Conservation (phyloP, 768 basidiomycete genomes). For the Pholiota microspora region DNA sequence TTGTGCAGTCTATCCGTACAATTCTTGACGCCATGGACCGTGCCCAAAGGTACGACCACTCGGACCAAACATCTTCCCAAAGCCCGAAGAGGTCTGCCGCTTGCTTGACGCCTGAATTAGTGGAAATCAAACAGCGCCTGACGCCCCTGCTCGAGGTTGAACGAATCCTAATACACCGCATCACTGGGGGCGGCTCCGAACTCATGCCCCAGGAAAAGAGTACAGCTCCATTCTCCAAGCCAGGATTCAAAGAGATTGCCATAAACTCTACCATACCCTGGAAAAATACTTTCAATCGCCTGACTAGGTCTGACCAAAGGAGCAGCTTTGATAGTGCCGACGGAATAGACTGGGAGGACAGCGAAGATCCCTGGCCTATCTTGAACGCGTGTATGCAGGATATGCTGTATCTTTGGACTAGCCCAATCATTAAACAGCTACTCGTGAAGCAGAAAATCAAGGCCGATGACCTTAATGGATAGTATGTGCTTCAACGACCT, state of each 20-base stretch:
- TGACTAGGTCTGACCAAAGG: slow-evolving; percentile 26
- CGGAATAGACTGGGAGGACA: slow-evolving; percentile 42
- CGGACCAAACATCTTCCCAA: slow-evolving; percentile 16
- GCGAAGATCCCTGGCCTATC: slow-evolving; percentile 55
- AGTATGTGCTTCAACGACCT: slow-evolving; percentile 43
- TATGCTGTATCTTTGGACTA: slow-evolving; percentile 65
- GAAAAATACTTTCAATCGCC: slow-evolving; percentile 45
- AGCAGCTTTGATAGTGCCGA: slow-evolving; percentile 29
- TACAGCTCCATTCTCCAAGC: slow-evolving; percentile 4
- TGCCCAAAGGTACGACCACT: slow-evolving; percentile 21
- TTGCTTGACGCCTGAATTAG: slow-evolving; percentile 39
- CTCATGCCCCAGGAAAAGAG: background rate
- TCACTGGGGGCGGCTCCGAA: slow-evolving; percentile 39
- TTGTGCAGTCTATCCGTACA: slow-evolving; percentile 64
- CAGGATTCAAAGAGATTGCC: slow-evolving; percentile 42
- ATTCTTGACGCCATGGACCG: slow-evolving; percentile 56
- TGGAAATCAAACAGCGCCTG: slow-evolving; percentile 57
- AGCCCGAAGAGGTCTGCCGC: slow-evolving; percentile 27
- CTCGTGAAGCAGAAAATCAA: slow-evolving; percentile 53
- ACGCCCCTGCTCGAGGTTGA: slow-evolving; percentile 64
- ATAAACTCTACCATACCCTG: slow-evolving; percentile 51
- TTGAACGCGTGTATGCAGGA: slow-evolving; percentile 60
- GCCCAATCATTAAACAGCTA: slow-evolving; percentile 48
- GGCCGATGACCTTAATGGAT: slow-evolving; percentile 69
- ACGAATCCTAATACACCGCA: slow-evolving; percentile 51